phyloP scores from a whole-genome alignment of 129 eudicot genomes.

The Centella asiatica region DNA sequence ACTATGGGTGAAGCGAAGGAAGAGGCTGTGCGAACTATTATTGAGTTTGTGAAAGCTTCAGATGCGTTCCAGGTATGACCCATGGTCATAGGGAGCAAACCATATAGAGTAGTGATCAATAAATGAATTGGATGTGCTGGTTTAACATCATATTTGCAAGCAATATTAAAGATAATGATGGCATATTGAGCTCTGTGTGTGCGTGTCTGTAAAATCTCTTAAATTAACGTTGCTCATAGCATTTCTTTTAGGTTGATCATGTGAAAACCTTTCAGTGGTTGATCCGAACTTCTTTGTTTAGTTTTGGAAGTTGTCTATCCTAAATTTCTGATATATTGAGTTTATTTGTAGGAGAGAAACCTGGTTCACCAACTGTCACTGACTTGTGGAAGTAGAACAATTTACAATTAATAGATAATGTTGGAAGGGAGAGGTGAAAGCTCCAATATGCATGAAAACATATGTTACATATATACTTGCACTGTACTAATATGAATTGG shows the following conservation, averaged over 20 bases:
- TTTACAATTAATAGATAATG: no score
- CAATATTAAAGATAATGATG: no score
- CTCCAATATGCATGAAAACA: no score
- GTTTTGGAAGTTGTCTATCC: neutral
- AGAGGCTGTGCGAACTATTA: constrained; percentile 54
- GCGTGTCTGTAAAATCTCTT: no score
- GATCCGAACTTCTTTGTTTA: neutral
- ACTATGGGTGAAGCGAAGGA: constrained; percentile 66
- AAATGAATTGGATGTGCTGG: neutral
- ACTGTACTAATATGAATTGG: no score
- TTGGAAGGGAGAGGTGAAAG: no score
- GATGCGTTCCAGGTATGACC: constrained; percentile 78
- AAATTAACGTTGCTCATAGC: neutral
- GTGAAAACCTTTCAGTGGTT: neutral
- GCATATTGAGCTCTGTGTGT: no score
- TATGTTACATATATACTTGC: no score
- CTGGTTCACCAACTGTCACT: no score
- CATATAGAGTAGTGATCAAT: neutral
- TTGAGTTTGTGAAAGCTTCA: constrained; percentile 79
- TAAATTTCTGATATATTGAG: neutral
- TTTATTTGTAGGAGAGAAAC: no score
- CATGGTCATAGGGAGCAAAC: neutral
- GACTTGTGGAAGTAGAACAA: no score
- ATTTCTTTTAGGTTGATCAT: neutral
- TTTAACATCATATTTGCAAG: neutral